Percentiles rank a stretch among this genome's conserved stretches.
phyloP scores from a whole-genome alignment of 306 rosid genomes.

The Quercus parvula region DNA sequence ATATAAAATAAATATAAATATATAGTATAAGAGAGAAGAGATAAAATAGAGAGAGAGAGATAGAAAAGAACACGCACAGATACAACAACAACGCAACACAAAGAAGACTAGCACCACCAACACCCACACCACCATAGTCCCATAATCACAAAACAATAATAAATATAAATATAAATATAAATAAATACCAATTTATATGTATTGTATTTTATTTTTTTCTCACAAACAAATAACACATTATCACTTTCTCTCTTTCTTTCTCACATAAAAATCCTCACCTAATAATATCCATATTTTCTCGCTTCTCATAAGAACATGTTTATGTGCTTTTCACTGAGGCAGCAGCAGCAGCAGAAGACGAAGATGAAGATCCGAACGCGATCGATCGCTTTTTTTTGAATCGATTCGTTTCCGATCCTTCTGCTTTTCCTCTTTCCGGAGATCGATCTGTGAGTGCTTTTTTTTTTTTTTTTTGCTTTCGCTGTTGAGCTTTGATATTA shows the following conservation, averaged over 20 bases:
- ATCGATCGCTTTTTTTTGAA: constrained; percentile 11
- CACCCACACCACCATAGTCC: not conserved
- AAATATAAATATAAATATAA: too few relatives aligned
- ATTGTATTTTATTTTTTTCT: too few relatives aligned
- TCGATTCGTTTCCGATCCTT: constrained; percentile 32
- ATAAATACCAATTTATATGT: too few relatives aligned
- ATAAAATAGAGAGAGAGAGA: not conserved
- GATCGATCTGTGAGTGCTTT: constrained; percentile 52
- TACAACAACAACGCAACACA: not conserved
- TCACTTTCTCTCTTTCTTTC: too few relatives aligned
- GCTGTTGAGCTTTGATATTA: constrained; percentile 4
- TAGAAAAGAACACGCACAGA: not conserved
- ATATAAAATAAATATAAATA: too few relatives aligned
- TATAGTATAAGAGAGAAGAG: not conserved
- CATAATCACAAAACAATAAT: too few relatives aligned
- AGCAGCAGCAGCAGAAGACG: not conserved
- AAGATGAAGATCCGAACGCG: constrained; percentile 30
- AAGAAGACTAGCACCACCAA: not conserved
- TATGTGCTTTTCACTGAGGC: constrained; percentile 11
- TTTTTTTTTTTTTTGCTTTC: not conserved
- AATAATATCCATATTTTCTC: not conserved
- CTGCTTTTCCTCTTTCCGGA: constrained; percentile 9
- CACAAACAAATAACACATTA: too few relatives aligned
- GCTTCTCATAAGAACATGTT: not conserved
- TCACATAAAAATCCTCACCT: not conserved